Conservation (phyloP, 2,329 filamentous ascomycete genomes). For the Neopestalotiopsis rosae region DNA sequence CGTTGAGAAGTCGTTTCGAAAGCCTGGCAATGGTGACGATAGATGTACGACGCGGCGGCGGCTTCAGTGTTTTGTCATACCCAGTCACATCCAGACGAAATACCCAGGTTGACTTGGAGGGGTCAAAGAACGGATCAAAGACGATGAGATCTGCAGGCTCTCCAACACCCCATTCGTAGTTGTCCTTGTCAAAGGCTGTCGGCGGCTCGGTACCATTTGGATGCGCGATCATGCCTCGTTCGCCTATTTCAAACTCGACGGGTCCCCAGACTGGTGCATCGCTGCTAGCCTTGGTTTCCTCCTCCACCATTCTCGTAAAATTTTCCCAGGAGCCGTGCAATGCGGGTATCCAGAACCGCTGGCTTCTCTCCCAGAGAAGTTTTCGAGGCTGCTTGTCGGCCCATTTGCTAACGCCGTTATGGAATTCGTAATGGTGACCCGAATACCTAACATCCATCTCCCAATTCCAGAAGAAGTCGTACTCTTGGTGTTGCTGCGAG, state of each 20-base stretch:
- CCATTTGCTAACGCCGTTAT: slow-evolving; percentile 59
- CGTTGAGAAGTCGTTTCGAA: slow-evolving; percentile 55
- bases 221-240: slow-evolving; percentile 57
- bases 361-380: slow-evolving; percentile 66
- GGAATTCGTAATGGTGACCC: slow-evolving; percentile 59
- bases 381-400: slow-evolving; percentile 63
- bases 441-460: slow-evolving; percentile 52
- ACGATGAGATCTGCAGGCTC: slow-evolving; percentile 65
- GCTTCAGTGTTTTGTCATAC: slow-evolving; percentile 53
- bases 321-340: slow-evolving; percentile 62
- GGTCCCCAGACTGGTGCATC: slow-evolving; percentile 67
- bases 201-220: slow-evolving; percentile 66
- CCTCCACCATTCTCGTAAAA: slow-evolving; percentile 59
- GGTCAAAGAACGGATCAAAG: slow-evolving; percentile 65
- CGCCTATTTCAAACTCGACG: slow-evolving; percentile 32
- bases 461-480: slow-evolving; percentile 54
- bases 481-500: slow-evolving; percentile 49
- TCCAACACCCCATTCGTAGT: slow-evolving; percentile 63
- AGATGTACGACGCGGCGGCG: slow-evolving; percentile 61
- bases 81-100: slow-evolving; percentile 61
- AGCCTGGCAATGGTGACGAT: slow-evolving; percentile 62
- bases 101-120: slow-evolving; percentile 61
- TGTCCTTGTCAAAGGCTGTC: slow-evolving; percentile 66
- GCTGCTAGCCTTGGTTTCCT: slow-evolving; percentile 47
- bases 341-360: slow-evolving; percentile 64